Percentiles rank a stretch among this genome's conserved stretches.
Evolutionary conservation across 768 basidiomycete species (phyloP).

Genomic region (Zangia roseola): DNA sequence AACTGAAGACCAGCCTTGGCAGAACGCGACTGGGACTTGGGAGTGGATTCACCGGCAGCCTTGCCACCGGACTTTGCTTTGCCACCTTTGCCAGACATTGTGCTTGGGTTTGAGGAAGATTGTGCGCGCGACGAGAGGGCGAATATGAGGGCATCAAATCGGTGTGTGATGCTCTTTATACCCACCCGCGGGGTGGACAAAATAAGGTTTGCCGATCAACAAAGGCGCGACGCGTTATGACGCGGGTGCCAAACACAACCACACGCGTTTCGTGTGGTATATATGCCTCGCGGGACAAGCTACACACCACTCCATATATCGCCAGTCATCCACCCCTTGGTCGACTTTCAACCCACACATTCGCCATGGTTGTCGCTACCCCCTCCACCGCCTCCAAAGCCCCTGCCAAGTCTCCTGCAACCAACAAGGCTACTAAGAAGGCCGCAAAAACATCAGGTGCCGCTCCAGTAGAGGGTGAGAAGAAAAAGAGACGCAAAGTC

Average conservation of each 20-base stretch:
- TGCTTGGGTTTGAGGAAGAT: slow-evolving; percentile 14
- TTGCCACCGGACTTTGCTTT: slow-evolving; percentile 73
- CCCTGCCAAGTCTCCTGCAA: slow-evolving; percentile 41
- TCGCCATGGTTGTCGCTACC: slow-evolving; percentile 61
- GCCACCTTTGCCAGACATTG: slow-evolving; percentile 41
- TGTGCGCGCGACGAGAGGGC: not conserved
- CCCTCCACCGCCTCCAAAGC: slow-evolving; percentile 43
- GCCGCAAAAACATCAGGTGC: slow-evolving; percentile 59
- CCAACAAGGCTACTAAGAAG: slow-evolving; percentile 42
- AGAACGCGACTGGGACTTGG: slow-evolving; percentile 39
- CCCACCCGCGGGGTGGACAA: slow-evolving; percentile 8
- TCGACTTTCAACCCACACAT: slow-evolving; percentile 7
- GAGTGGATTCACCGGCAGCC: slow-evolving; percentile 36
- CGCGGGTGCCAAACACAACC: slow-evolving; percentile 35
- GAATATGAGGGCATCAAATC: slow-evolving; percentile 8
- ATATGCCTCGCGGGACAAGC: slow-evolving; percentile 7
- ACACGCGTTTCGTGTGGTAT: slow-evolving; percentile 34
- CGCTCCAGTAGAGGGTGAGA: slow-evolving; percentile 62
- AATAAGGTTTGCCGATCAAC: slow-evolving; percentile 40
- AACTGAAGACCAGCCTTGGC: slow-evolving; percentile 43
- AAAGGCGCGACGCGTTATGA: slow-evolving; percentile 34
- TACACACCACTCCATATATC: slow-evolving; percentile 7
- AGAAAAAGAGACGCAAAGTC: slow-evolving; percentile 86
- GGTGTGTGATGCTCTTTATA: slow-evolving; percentile 29
- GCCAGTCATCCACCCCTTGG: slow-evolving; percentile 5